Evolutionary conservation across 2,329 filamentous ascomycete species (phyloP), one percentile per base, ranked within the genome.

Genomic region (Eutypa lata): DNA sequence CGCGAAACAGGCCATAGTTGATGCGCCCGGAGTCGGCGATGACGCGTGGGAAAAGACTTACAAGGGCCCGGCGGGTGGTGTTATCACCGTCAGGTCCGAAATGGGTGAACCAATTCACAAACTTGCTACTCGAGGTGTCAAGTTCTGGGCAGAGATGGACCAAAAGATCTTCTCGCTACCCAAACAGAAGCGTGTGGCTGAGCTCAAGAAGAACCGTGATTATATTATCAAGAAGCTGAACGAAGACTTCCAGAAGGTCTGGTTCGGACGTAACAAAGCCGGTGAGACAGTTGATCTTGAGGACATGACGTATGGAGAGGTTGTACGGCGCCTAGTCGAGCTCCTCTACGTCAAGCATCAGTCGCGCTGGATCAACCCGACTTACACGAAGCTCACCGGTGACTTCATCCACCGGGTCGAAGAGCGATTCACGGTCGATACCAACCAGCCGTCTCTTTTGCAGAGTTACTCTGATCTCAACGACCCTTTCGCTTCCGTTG

Each of bases 21-120:
- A 92, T 56, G 91, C 92, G 3, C 83, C 86, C 55, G 92, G 92
- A 69, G 78, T 96, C 35, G 88, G 89, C 48, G 91, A 97, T 66
- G 72, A 71, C 56, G 81, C 93, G 61, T 97, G 92, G 92, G 91
- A 96, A 74, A 87, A 92, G 75, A 95, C 91, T 5, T 96, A 96
- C 78, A 91, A 93, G 76, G 90, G 90, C 18, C 81, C 91, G 24
- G 89, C 92, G 53, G 94, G 94, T 65, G 94, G 94, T 69, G 86
- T 99, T 58, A 93, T 99, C 65, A 99, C 94, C 26, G 94, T 99
- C 47, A 86, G 91, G 59, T 99, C 94, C 1, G 94, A 99, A 75
- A 99, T 99, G 95, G 95, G 94, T 45, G 94, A 99, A 79, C 95
- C 94, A 6, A 99, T 99, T 57, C 94, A 99, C 79, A 99, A 99